Percentiles rank a stretch among this genome's conserved stretches.
Conservation (phyloP, 2,329 filamentous ascomycete genomes). For the Fusarium acutatum region DNA sequence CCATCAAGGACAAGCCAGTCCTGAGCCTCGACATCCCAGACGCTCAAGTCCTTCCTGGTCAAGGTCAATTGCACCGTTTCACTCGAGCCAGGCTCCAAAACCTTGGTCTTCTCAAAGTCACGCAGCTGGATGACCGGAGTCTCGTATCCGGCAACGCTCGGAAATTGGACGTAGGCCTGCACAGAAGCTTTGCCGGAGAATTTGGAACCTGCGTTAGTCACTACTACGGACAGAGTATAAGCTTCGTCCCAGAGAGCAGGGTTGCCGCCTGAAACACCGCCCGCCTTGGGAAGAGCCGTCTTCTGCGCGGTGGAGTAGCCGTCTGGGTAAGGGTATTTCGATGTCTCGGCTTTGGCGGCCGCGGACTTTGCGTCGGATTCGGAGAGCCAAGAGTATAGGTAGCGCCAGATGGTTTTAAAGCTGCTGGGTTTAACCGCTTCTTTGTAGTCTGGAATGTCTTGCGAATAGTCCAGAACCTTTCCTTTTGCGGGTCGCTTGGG, state of each 20-base stretch:
- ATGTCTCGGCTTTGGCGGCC: constrained; percentile 45
- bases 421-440: constrained; percentile 66
- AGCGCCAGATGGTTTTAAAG: constrained; percentile 69
- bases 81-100: constrained; percentile 62
- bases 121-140: constrained; percentile 75
- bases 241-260: constrained; percentile 67
- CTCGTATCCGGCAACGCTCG: constrained; percentile 54
- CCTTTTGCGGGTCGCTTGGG: constrained; percentile 47
- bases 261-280: constrained; percentile 76
- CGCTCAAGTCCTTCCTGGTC: constrained; percentile 75
- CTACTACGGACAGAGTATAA: constrained; percentile 54
- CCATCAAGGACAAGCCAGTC: constrained; percentile 69
- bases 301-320: constrained; percentile 67
- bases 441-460: constrained; percentile 60
- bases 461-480: constrained; percentile 57
- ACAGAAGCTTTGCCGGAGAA: constrained; percentile 55
- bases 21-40: constrained; percentile 73
- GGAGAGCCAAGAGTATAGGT: constrained; percentile 74
- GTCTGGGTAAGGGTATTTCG: constrained; percentile 68
- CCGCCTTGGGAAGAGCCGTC: constrained; percentile 60
- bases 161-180: constrained; percentile 58
- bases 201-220: constrained; percentile 61
- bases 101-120: constrained; percentile 74
- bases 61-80: constrained; percentile 64
- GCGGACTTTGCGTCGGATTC: constrained; percentile 51